phyloP scores from a whole-genome alignment of 2,329 filamentous ascomycete genomes.

The Fusarium sp. region DNA sequence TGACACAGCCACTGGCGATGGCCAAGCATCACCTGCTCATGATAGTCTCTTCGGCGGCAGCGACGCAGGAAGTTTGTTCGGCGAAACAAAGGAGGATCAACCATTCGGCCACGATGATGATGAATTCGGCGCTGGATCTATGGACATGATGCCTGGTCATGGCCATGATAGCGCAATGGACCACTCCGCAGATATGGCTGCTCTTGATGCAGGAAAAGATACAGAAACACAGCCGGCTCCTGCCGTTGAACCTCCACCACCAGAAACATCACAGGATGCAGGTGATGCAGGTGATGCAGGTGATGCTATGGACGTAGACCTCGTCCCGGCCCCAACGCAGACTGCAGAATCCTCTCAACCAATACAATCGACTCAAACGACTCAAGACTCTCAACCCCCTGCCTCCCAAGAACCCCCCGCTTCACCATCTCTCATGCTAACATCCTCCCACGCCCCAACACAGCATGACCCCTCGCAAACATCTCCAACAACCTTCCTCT shows the following conservation, averaged over 20 bases:
- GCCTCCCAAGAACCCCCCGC: slow-evolving; percentile 32
- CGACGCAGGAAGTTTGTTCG: slow-evolving; percentile 86
- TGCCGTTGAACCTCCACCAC: slow-evolving; percentile 40
- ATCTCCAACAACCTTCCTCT: slow-evolving; percentile 85
- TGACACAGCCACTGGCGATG: slow-evolving; percentile 55
- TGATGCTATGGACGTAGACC: slow-evolving; percentile 50
- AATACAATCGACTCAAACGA: background rate
- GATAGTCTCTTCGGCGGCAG: slow-evolving; percentile 86
- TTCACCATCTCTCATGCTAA: slow-evolving; percentile 50
- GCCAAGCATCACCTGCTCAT: slow-evolving; percentile 75
- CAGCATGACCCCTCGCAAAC: slow-evolving; percentile 67
- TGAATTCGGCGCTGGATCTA: slow-evolving; percentile 76
- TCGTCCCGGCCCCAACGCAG: slow-evolving; percentile 26
- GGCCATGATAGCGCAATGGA: slow-evolving; percentile 57
- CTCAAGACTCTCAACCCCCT: slow-evolving; percentile 11
- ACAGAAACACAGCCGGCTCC: slow-evolving; percentile 42
- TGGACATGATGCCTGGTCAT: slow-evolving; percentile 65
- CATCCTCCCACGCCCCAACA: slow-evolving; percentile 51
- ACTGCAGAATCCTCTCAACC: slow-evolving; percentile 25
- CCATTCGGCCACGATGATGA: slow-evolving; percentile 87
- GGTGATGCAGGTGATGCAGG: slow-evolving; percentile 37
- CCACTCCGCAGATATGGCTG: slow-evolving; percentile 57
- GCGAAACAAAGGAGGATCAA: slow-evolving; percentile 71
- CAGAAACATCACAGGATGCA: slow-evolving; percentile 13
- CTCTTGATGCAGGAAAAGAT: slow-evolving; percentile 46